Evolutionary conservation across 129 eudicot species (phyloP).

Genomic region (Gnaphalium uliginosum): DNA sequence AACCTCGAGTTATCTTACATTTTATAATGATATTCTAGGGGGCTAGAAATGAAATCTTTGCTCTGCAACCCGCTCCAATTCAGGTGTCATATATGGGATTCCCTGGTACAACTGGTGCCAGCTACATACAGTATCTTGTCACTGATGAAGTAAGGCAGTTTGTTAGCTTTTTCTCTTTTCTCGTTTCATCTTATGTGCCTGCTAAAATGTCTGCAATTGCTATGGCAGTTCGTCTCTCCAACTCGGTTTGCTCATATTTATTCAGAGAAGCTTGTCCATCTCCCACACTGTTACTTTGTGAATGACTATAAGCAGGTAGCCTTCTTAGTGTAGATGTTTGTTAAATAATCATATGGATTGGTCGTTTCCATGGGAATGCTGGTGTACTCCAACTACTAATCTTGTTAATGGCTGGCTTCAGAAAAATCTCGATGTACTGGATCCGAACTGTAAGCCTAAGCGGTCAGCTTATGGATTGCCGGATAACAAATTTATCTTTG

Average conservation of each 20-base stretch:
- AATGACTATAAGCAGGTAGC: constrained; percentile 94
- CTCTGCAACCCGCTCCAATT: constrained; percentile 96
- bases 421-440: constrained; percentile 96
- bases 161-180: not conserved
- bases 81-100: constrained; percentile 99
- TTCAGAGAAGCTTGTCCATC: constrained; percentile 94
- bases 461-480: constrained; percentile 96
- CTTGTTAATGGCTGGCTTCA: constrained; percentile 28
- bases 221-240: constrained; percentile 91
- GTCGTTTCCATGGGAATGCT: not conserved
- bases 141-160: constrained; percentile 76
- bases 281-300: constrained; percentile 96
- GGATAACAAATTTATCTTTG: constrained; percentile 88
- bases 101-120: constrained; percentile 96
- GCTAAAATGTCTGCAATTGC: not conserved
- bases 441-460: constrained; percentile 60
- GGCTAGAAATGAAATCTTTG: constrained; percentile 96
- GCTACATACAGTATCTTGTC: constrained; percentile 83
- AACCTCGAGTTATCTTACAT: constrained; percentile 10
- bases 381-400: constrained; percentile 1
- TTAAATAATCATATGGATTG: constrained; percentile 1
- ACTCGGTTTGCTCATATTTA: constrained; percentile 68
- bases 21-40: constrained; percentile 53
- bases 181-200: not conserved
- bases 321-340: not conserved